Evolutionary conservation across 2,329 filamentous ascomycete genomes (phyloP).

Genomic region (Phialophora expanda): DNA sequence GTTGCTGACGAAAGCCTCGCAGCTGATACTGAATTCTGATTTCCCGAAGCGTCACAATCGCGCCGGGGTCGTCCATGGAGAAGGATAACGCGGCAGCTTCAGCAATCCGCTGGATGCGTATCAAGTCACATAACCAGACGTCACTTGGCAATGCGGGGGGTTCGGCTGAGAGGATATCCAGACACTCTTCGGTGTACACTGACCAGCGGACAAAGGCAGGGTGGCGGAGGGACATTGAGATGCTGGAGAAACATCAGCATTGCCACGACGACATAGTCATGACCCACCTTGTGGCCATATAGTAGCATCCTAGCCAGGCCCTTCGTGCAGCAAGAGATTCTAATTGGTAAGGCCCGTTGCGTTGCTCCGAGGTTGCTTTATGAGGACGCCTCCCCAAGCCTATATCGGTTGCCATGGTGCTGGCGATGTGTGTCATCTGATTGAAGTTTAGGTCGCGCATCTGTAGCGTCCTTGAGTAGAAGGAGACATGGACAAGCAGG

Average conservation of each 20-base stretch:
- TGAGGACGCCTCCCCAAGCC: slow-evolving; percentile 68
- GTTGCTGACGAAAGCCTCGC: slow-evolving; percentile 66
- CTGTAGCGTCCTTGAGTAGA: slow-evolving; percentile 83
- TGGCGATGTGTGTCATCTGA: slow-evolving; percentile 79
- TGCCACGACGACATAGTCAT: not conserved
- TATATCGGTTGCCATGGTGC: slow-evolving; percentile 81
- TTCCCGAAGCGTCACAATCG: slow-evolving; percentile 62
- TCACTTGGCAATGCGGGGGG: slow-evolving; percentile 62
- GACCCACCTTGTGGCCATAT: slow-evolving; percentile 59
- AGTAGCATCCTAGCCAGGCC: slow-evolving; percentile 66
- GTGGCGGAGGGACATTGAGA: slow-evolving; percentile 62
- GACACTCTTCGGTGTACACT: slow-evolving; percentile 66
- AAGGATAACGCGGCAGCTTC: slow-evolving; percentile 73
- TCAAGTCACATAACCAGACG: slow-evolving; percentile 61
- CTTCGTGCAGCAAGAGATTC: slow-evolving; percentile 61
- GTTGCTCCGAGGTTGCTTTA: slow-evolving; percentile 45
- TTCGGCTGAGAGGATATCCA: slow-evolving; percentile 62
- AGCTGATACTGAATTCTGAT: slow-evolving; percentile 67
- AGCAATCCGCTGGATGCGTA: slow-evolving; percentile 65
- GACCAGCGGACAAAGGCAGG: slow-evolving; percentile 65
- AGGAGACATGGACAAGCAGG: slow-evolving; percentile 74
- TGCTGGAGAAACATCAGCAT: slow-evolving; percentile 42
- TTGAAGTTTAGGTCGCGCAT: slow-evolving; percentile 89
- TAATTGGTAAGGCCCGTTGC: slow-evolving; percentile 44
- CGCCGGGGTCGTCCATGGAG: slow-evolving; percentile 66